A percentile compares a stretch with the other conserved stretches of the same genome.
These are phyloP conservation scores for Pyrenophora seminiperda DNA, from an alignment of 2,329 filamentous ascomycete genomes.

Conservation along the genomic window DNA sequence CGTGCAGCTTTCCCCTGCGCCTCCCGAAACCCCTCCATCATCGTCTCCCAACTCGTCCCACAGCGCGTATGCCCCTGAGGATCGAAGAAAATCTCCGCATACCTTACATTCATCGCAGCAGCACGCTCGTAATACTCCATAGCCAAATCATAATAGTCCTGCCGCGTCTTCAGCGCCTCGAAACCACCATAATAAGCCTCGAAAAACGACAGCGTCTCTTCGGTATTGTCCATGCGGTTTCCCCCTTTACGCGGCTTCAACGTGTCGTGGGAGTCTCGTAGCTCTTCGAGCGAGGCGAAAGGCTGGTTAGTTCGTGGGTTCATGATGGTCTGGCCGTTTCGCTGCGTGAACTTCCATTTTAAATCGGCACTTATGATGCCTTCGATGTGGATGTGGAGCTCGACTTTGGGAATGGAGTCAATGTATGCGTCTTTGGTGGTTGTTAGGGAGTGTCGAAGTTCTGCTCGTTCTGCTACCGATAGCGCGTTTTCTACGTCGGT, in stretches of 20 bases:
- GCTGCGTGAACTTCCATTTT: slow-evolving; percentile 50
- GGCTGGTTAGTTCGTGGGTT: neutral
- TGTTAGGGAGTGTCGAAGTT: slow-evolving; percentile 4
- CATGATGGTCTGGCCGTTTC: slow-evolving; percentile 37
- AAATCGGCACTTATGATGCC: slow-evolving; percentile 52
- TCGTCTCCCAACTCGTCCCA: slow-evolving; percentile 40
- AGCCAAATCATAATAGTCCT: slow-evolving; percentile 50
- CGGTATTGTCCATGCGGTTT: slow-evolving; percentile 18
- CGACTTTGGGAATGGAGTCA: slow-evolving; percentile 47
- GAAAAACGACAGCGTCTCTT: slow-evolving; percentile 25
- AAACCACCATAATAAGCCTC: slow-evolving; percentile 32
- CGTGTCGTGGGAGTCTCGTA: slow-evolving; percentile 39
- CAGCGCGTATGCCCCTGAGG: slow-evolving; percentile 51
- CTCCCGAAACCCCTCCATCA: slow-evolving; percentile 32
- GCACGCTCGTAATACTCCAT: slow-evolving; percentile 48
- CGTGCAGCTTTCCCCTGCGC: slow-evolving; percentile 38
- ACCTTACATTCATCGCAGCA: slow-evolving; percentile 48
- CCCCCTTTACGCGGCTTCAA: slow-evolving; percentile 7
- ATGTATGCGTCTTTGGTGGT: slow-evolving; percentile 9
- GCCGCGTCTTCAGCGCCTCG: slow-evolving; percentile 41
- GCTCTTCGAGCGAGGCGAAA: neutral
- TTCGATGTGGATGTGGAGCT: slow-evolving; percentile 57
- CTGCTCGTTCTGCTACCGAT: slow-evolving; percentile 9
- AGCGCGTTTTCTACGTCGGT: slow-evolving; percentile 16
- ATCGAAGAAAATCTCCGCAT: slow-evolving; percentile 53